Evolutionary conservation across 2,329 filamentous ascomycete species (phyloP).

Genomic region (Colletotrichum incanum): DNA sequence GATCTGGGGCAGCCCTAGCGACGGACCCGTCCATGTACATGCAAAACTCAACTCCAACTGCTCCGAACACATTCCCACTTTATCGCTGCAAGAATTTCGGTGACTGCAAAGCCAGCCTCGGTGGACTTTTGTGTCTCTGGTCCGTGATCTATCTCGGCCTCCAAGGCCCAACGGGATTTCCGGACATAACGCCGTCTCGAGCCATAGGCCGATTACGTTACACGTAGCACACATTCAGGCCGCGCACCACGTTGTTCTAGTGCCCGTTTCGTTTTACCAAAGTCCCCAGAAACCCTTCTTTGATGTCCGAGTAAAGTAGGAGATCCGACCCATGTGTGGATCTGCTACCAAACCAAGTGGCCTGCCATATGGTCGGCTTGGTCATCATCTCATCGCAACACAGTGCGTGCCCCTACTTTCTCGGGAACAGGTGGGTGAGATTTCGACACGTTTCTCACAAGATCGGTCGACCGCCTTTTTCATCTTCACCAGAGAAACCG

Average conservation of each 20-base stretch:
- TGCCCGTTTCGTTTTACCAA: no score
- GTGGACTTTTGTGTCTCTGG: background rate
- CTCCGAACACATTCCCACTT: background rate
- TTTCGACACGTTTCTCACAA: background rate
- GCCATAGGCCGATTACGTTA: background rate
- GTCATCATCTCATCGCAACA: background rate
- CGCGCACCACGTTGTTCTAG: conserved; percentile 1
- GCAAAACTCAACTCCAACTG: no score
- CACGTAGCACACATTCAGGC: background rate
- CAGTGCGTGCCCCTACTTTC: background rate
- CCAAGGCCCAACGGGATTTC: background rate
- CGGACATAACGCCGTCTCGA: background rate
- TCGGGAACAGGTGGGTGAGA: background rate
- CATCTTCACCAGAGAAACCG: background rate
- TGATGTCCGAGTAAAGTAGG: background rate
- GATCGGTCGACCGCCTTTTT: background rate
- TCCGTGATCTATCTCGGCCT: background rate
- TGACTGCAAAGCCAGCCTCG: no score
- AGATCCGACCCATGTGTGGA: no score
- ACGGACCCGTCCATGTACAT: no score
- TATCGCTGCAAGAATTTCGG: background rate
- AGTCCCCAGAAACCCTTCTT: background rate
- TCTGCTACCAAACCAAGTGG: no score
- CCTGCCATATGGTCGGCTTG: background rate
- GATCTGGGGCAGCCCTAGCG: no score